phyloP scores from a whole-genome alignment of 2,329 filamentous ascomycete genomes.

The Laburnicola sp. region DNA sequence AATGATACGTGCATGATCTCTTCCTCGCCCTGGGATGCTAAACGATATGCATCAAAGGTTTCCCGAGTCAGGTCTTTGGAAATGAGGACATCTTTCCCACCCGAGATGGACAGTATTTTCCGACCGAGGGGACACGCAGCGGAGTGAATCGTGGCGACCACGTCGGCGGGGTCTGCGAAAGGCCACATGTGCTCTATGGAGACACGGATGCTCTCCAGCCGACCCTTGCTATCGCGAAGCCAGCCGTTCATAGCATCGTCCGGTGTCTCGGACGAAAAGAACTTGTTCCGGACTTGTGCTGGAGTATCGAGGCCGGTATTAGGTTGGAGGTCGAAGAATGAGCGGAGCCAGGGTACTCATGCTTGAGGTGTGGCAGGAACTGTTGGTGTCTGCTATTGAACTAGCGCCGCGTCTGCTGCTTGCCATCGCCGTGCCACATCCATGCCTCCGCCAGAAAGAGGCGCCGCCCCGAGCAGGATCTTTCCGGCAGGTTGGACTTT shows the following conservation, averaged over 20 bases:
- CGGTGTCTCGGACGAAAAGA: constrained; percentile 7
- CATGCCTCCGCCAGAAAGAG: constrained; percentile 9
- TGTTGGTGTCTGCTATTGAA: background rate
- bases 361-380: background rate
- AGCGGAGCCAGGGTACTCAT: constrained; percentile 3
- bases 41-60: background rate
- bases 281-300: constrained; percentile 12
- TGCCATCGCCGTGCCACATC: constrained; percentile 13
- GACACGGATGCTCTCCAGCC: constrained; percentile 8
- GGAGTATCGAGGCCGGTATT: constrained; percentile 8
- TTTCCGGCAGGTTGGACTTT: background rate
- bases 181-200: constrained; percentile 2
- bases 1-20: constrained; percentile 1
- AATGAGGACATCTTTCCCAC: constrained; percentile 3
- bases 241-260: constrained; percentile 7
- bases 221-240: constrained; percentile 12
- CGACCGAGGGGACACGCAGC: background rate
- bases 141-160: background rate
- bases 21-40: constrained; percentile 2
- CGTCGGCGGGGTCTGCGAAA: background rate
- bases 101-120: constrained; percentile 4
- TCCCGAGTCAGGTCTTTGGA: background rate
- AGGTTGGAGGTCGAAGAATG: constrained; percentile 4
- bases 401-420: constrained; percentile 4
- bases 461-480: constrained; percentile 7